A percentile compares a stretch with the other conserved stretches of the same genome.
These are phyloP conservation scores for Xylaria sp. DNA, from an alignment of 2,329 filamentous ascomycete species.

Conservation along the genomic window DNA sequence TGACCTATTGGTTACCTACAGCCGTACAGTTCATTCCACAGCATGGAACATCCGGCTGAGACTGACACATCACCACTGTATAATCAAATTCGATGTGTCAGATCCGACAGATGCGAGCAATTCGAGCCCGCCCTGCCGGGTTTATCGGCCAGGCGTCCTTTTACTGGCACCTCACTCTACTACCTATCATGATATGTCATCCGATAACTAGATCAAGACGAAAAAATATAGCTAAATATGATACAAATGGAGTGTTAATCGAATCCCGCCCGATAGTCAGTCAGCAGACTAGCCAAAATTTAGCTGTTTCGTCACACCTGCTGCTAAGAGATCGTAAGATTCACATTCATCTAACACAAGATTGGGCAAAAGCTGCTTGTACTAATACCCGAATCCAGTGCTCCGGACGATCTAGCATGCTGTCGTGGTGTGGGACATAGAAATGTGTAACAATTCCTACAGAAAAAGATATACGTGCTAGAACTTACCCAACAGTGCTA, in stretches of 20 bases:
- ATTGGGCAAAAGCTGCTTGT: neutral
- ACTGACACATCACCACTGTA: conserved; percentile 18
- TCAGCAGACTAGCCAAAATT: too few relatives aligned
- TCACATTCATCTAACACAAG: neutral
- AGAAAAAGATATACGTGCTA: neutral
- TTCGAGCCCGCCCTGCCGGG: neutral
- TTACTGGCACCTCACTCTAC: neutral
- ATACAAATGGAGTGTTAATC: neutral
- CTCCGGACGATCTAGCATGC: neutral
- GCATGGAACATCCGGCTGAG: neutral
- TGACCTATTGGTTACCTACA: conserved; percentile 5
- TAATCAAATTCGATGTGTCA: conserved; percentile 8
- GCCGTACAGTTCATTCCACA: neutral
- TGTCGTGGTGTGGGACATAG: neutral
- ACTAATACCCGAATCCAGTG: neutral
- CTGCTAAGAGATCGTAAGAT: neutral
- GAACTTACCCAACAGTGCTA: neutral
- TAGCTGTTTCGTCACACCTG: neutral
- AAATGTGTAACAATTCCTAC: neutral
- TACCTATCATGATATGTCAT: neutral
- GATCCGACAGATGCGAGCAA: conserved; percentile 2
- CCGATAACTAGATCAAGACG: neutral
- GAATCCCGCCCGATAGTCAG: too few relatives aligned
- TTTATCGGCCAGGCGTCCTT: neutral
- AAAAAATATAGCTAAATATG: too few relatives aligned